Evolutionary conservation across 2,329 filamentous ascomycete species (phyloP), one percentile per base, ranked within the genome.

Genomic region (Torrubiellomyces zombiae): DNA sequence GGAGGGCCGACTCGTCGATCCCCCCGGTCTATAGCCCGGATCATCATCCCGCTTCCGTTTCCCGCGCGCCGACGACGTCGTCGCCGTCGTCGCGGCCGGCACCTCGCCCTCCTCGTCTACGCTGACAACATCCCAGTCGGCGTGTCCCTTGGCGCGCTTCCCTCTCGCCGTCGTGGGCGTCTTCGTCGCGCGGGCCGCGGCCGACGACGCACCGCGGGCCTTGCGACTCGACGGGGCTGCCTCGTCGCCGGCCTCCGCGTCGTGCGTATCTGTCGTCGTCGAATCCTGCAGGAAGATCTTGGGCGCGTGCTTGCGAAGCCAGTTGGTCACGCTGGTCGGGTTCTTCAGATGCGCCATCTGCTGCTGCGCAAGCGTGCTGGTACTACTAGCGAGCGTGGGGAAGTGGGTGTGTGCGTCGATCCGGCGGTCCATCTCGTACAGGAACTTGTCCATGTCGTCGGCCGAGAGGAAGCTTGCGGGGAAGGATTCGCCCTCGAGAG

Each of bases 241-340:
- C 11, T 40, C 44, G 25, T 55, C 45, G 15, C 52, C 51, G 13
- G 55, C 53, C 6, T 54, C 49, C 26, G 52, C 50, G 13, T 51
- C 47, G 20, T 49, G 47, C 11, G 35, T 37, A 29, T 43, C 45
- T 25, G 72, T 68, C n/a, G n/a, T n/a, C n/a, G n/a, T n/a, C n/a
- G n/a, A n/a, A 40, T 83, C 79, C 46, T 92, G 77, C 12, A 91
- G 55, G 55, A 92, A 85, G 24, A 83, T 74, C 47, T 86, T 75
- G 3, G 83, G 79, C 30, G 81, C 75, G 49, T 93, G 66, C 44
- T 81, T 74, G 33, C 81, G 69, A 9, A 98, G 67, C 89, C 89
- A 98, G 49, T 91, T 94, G 55, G 92, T 91, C 3, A 93, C 85
- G 30, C 80, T 91, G 20, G 82, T 79, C 0, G 85, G 83, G 46